Evolutionary conservation across 345 rosid genomes (phyloP), one percentile per base, ranked within the genome.

Genomic region (Draba incana): DNA sequence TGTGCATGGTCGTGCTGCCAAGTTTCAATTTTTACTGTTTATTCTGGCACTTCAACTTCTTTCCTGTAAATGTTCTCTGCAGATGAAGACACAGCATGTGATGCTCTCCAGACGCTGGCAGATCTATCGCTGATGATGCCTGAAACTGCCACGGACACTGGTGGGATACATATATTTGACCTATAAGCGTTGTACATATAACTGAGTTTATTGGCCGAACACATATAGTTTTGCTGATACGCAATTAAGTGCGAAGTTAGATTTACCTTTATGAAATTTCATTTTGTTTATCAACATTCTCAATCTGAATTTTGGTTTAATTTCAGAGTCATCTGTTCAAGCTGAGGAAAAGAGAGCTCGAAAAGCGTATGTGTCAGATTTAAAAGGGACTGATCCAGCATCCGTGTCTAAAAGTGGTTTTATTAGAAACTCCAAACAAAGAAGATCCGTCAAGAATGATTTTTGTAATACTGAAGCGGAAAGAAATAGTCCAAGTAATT

Each of bases 121-220:
- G 89, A 87, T 80, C 59, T 89, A 48, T 87, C 91, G 57, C 77
- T 89, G 81, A 81, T 84, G 90, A 78, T 83, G 84, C 89, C 94
- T 58, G 87, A 86, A 63, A 77, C 83, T 75, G 78, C 86, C 42
- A 75, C 81, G 3, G 91, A 88, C 51, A 84, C 85, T 27, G 88
- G 95, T 88, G 75, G 62, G 85, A 64, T 62, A 66, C 74, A 31
- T 51, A 58, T 66, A 62, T 76, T 56, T 66, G 62, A 30, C 15
- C 54, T 45, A 49, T 52, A 45, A 52, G 15, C 48, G 33, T 20
- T 49, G 41, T 62, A 47, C 66, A 62, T 62, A 14, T 53, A 28
- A 28, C 31, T 28, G 31, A 28, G 4, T 28, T 64, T 54, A 33
- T 46, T 52, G 14, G 56, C 12, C 37, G 23, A 45, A 46, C 42